Evolutionary conservation across 108 stramenopile species (phyloP), one percentile per base, ranked within the genome.

Genomic region (Cyclotella distinguenda): DNA sequence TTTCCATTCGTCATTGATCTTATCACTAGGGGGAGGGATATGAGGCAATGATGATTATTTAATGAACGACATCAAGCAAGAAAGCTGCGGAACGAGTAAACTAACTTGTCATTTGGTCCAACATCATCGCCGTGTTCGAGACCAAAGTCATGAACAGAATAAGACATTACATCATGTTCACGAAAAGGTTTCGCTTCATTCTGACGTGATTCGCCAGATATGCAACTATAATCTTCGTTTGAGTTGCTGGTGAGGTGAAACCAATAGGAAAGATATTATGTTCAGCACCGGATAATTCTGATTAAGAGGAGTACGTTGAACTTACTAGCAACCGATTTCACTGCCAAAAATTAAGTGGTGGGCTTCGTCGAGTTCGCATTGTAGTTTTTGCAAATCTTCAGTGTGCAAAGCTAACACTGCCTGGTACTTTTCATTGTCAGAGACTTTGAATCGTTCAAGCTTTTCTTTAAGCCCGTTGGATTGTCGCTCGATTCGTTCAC

Each of bases 401-500:
- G 30, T 65, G 49, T 78, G 68, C 69, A 70, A 30, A 1, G 34
- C 60, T 34, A 56, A 22, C 19, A 78, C 56, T 0, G 77, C 56
- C 46, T 26, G 54, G 35, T 64, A 78, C 69, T 70, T 78, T 34
- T 78, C 77, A 31, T 60, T 69, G 28, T 78, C 77, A 31, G 69
- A 34, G 18, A 70, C 22, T 35, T 66, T 65, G 58, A 78, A 70
- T 33, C 69, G 64, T 42, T 70, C 77, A 66, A 78, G 70, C 44
- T 78, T 78, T 47, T 78, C 77, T 26, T 62, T 70, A 30, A 78
- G 49, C 28, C 77, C 77, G 38, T 40, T 66, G 5, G 64, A 51
- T 55, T 78, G 77, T 36, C 59, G 46, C 58, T 78, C 77, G 9
- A 78, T 78, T 30, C 77, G 63, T 55, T 78, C 77, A 42, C 77